phyloP scores from a whole-genome alignment of 352 stramenopile genomes.

The Peronospora destructor region DNA sequence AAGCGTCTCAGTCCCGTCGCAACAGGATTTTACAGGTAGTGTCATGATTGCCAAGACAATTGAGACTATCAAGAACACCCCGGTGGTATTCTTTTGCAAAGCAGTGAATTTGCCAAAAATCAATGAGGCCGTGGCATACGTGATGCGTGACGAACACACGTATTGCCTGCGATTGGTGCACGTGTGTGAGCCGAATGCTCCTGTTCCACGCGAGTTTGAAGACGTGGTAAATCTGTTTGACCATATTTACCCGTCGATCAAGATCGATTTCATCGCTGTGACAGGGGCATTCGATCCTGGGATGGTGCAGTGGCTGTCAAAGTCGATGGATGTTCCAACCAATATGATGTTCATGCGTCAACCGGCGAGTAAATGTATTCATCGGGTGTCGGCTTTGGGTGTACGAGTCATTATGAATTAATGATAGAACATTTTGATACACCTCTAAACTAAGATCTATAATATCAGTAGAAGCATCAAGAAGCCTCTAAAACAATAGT shows the following conservation, averaged over 20 bases:
- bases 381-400: constrained; percentile 66
- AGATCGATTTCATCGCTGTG: constrained; percentile 84
- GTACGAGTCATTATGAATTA: constrained; percentile 66
- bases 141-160: constrained; percentile 84
- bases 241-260: constrained; percentile 87
- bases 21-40: constrained; percentile 36
- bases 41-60: constrained; percentile 68
- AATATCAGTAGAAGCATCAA: too few species aligned
- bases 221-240: constrained; percentile 76
- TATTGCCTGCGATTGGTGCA: constrained; percentile 86
- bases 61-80: constrained; percentile 66
- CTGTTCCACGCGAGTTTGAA: constrained; percentile 30
- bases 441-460: too few species aligned
- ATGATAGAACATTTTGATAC: too few species aligned
- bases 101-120: constrained; percentile 79
- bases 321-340: constrained; percentile 56
- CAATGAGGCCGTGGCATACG: constrained; percentile 89
- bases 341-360: constrained; percentile 91
- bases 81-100: constrained; percentile 89
- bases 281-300: constrained; percentile 58
- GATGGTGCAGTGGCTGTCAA: constrained; percentile 78
- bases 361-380: constrained; percentile 63
- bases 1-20: neutral
- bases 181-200: constrained; percentile 27
- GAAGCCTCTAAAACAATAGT: too few species aligned